These are phyloP conservation scores for Coemansia guatemalensis DNA, from an alignment of 192 early-diverging fungal genomes.

Conservation along the genomic window DNA sequence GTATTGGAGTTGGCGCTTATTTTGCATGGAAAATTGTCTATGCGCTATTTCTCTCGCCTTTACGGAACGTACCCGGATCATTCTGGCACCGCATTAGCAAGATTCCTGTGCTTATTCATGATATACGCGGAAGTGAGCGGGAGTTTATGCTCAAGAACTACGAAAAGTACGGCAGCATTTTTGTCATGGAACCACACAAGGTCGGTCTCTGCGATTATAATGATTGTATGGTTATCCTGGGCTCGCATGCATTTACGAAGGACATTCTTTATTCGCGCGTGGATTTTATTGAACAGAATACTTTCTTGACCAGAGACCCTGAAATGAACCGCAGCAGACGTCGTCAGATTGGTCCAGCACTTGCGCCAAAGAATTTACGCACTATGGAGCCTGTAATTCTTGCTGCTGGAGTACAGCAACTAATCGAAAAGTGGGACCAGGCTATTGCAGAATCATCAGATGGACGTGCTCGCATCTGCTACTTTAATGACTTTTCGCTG, in stretches of 20 bases:
- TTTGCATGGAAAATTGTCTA: conserved; percentile 22
- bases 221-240: conserved; percentile 26
- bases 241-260: conserved; percentile 44
- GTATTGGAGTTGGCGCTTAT: conserved; percentile 26
- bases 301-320: conserved; percentile 44
- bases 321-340: conserved; percentile 29
- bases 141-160: conserved; percentile 34
- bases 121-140: conserved; percentile 28
- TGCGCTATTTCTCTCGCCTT: conserved; percentile 35
- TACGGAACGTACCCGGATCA: conserved; percentile 40
- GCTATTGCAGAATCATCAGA: conserved; percentile 4
- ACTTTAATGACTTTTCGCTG: conserved; percentile 31
- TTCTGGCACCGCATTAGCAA: conserved; percentile 40
- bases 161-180: conserved; percentile 42
- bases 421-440: conserved; percentile 32
- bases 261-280: conserved; percentile 27
- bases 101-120: conserved; percentile 30
- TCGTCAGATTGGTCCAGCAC: conserved; percentile 37
- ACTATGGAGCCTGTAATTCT: conserved; percentile 39
- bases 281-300: conserved; percentile 35
- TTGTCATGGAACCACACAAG: conserved; percentile 34
- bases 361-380: conserved; percentile 17
- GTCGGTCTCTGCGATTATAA: conserved; percentile 31
- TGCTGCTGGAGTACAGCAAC: conserved; percentile 26
- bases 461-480: conserved; percentile 15